These are phyloP conservation scores for Aaosphaeria pasadenensis DNA, from an alignment of 2,329 filamentous ascomycete species.

Conservation along the genomic window DNA sequence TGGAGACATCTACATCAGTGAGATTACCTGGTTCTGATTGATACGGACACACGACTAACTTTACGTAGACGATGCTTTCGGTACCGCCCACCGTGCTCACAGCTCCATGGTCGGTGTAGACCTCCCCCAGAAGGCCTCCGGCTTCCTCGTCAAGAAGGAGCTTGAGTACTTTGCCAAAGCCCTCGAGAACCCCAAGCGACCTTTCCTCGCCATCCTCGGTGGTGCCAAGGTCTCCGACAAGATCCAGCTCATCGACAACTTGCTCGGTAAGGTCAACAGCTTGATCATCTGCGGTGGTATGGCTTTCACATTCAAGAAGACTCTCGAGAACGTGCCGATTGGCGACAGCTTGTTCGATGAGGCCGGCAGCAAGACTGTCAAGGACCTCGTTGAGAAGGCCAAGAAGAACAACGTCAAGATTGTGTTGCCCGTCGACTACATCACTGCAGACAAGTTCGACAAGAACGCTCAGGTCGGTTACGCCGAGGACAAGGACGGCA, in stretches of 20 bases:
- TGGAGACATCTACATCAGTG: constrained; percentile 95
- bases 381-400: constrained; percentile 85
- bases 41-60: constrained; percentile 16
- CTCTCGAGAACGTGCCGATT: constrained; percentile 85
- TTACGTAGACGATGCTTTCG: constrained; percentile 84
- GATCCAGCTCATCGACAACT: constrained; percentile 99
- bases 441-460: constrained; percentile 93
- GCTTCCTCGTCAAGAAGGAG: constrained; percentile 99
- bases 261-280: constrained; percentile 96
- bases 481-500: constrained; percentile 83
- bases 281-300: constrained; percentile 96
- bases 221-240: constrained; percentile 99
- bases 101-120: constrained; percentile 98
- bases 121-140: constrained; percentile 92
- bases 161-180: constrained; percentile 99
- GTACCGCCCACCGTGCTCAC: constrained; percentile 96
- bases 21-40: constrained; percentile 31
- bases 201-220: constrained; percentile 97
- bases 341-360: constrained; percentile 92
- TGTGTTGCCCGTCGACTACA: constrained; percentile 89
- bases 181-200: constrained; percentile 86
- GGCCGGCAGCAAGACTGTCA: constrained; percentile 87
- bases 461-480: constrained; percentile 76
- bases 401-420: constrained; percentile 95
- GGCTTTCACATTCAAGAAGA: constrained; percentile 99